Percentiles rank a stretch among this genome's conserved stretches.
Conservation (phyloP, 805 yeast genomes). For the Suhomyces kilbournensis region DNA sequence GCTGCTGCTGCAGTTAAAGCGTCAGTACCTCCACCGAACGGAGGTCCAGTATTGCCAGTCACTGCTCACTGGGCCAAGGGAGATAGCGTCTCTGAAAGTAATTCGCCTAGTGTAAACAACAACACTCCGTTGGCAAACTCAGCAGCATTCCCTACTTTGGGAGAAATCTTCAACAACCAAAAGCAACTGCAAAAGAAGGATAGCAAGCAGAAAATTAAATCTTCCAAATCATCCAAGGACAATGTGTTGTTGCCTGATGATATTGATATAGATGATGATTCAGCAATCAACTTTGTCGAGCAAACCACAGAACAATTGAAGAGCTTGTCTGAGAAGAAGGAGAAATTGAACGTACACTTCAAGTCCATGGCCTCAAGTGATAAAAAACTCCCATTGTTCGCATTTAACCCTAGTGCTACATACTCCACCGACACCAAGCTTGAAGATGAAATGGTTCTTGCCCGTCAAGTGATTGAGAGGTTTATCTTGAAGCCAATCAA, state of each 20-base stretch:
- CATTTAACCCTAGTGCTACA: constrained; percentile 36
- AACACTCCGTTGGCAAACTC: constrained; percentile 42
- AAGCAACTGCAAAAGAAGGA: constrained; percentile 29
- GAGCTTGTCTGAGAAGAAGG: constrained; percentile 33
- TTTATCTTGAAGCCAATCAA: constrained; percentile 41
- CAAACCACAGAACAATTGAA: constrained; percentile 43
- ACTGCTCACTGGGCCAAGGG: constrained; percentile 63
- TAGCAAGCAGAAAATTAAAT: constrained; percentile 27
- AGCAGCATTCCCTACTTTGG: constrained; percentile 60
- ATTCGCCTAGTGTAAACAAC: constrained; percentile 37
- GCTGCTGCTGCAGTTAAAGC: constrained; percentile 5
- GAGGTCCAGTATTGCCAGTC: constrained; percentile 58
- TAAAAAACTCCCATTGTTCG: constrained; percentile 45
- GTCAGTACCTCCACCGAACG: constrained; percentile 7
- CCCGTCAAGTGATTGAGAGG: constrained; percentile 41
- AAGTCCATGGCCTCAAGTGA: constrained; percentile 21
- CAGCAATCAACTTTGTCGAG: constrained; percentile 48
- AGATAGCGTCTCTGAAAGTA: constrained; percentile 23
- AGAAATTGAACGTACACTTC: constrained; percentile 40
- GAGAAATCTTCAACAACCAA: constrained; percentile 42
- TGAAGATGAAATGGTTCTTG: constrained; percentile 34
- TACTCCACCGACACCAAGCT: constrained; percentile 31
- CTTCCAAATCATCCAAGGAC: constrained; percentile 27
- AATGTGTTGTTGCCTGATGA: constrained; percentile 45
- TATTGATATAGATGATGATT: constrained; percentile 44